A percentile compares a stretch with the other conserved stretches of the same genome.
These are phyloP conservation scores for Daldinia childiae DNA, from an alignment of 495 filamentous ascomycete species.

Conservation along the genomic window DNA sequence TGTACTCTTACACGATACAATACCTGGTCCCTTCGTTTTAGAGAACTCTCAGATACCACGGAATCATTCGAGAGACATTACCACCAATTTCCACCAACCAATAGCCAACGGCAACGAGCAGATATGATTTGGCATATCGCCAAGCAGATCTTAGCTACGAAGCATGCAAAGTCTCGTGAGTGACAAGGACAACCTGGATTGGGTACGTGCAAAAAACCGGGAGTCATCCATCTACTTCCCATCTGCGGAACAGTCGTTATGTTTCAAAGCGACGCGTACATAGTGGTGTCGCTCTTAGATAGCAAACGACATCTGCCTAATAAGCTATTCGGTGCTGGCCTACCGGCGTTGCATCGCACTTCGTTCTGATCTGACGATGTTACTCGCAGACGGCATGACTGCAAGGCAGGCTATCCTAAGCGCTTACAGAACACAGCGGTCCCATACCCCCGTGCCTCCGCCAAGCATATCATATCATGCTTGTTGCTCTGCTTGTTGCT, in stretches of 20 bases:
- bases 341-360: conserved; percentile 30
- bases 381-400: conserved; percentile 7
- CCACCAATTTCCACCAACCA: conserved; percentile 26
- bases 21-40: conserved; percentile 22
- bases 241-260: conserved; percentile 21
- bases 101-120: conserved; percentile 3
- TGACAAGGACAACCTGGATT: conserved; percentile 11
- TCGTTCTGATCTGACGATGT: conserved; percentile 27
- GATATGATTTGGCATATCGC: conserved; percentile 9
- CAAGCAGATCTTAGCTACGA: conserved; percentile 11
- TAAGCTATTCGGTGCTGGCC: conserved; percentile 21
- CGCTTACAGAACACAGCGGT: conserved; percentile 23
- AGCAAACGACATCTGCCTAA: conserved; percentile 33
- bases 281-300: conserved; percentile 18
- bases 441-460: conserved; percentile 17
- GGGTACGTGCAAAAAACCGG: conserved; percentile 3
- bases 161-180: conserved; percentile 14
- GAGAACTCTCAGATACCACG: conserved; percentile 17
- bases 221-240: conserved; percentile 18
- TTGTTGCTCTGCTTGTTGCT: conserved; percentile 2
- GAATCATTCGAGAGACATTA: conserved; percentile 26
- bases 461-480: conserved; percentile 12
- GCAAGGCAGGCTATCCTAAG: conserved; percentile 4
- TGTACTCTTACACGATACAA: conserved; percentile 15
- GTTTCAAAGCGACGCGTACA: conserved; percentile 29